These are phyloP conservation scores for Pseudopediastrum boryanum DNA, from an alignment of 139 green algal genomes.

Conservation along the genomic window DNA sequence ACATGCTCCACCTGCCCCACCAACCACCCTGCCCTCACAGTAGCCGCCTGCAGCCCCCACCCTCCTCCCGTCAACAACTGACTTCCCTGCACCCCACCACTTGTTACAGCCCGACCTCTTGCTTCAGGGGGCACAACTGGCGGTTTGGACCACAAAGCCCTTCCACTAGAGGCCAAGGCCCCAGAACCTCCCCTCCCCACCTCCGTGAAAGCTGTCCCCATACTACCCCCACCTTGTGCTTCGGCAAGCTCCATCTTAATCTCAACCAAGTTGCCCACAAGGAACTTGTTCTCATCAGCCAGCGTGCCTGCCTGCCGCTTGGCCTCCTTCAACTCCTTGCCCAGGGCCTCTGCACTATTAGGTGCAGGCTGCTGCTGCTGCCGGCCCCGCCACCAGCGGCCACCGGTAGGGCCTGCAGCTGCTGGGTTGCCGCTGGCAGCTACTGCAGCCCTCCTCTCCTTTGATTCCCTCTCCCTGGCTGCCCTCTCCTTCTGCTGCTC, in stretches of 20 bases:
- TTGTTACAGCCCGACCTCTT: neutral
- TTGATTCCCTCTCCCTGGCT: neutral
- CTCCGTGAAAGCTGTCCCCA: neutral
- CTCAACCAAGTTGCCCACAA: slow-evolving; percentile 32
- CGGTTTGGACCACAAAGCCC: neutral
- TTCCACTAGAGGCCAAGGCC: neutral
- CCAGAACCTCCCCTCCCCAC: neutral
- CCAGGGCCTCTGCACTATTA: neutral
- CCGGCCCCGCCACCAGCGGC: neutral
- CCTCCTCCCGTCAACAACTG: neutral
- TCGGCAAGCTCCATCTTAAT: slow-evolving; percentile 45
- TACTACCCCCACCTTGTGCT: slow-evolving; percentile 14
- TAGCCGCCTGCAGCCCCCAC: neutral
- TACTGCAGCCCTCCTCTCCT: neutral
- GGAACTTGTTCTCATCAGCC: slow-evolving; percentile 32
- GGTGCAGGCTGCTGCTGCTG: slow-evolving; percentile 12
- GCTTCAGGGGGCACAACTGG: neutral
- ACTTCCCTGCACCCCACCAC: neutral
- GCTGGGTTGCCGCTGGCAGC: neutral
- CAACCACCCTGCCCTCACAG: too few relatives aligned
- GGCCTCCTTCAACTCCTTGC: slow-evolving; percentile 13
- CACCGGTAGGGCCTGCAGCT: neutral
- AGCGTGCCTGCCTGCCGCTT: slow-evolving; percentile 10
- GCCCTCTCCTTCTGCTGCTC: neutral
- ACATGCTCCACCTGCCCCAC: too few relatives aligned